Conservation (phyloP, 2,329 filamentous ascomycete species). For the Phialophora expanda region DNA sequence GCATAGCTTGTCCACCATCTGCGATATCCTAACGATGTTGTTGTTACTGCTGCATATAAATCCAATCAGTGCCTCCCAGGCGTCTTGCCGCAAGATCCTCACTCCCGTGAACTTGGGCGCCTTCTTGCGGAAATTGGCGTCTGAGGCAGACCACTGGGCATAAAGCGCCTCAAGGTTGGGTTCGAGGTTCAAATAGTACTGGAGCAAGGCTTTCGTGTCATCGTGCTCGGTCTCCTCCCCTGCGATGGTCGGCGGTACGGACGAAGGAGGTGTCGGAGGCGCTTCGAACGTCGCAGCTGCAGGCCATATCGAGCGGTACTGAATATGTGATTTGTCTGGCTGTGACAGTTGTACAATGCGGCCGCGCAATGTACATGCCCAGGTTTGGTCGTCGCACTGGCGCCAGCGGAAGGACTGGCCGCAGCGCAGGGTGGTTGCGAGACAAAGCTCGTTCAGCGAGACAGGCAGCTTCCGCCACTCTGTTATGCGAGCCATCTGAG, state of each 20-base stretch:
- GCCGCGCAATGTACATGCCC: constrained; percentile 86
- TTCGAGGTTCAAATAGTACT: constrained; percentile 84
- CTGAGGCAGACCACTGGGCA: constrained; percentile 80
- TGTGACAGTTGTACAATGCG: constrained; percentile 85
- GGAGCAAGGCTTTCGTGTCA: constrained; percentile 72
- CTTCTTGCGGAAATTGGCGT: constrained; percentile 86
- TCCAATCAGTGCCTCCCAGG: constrained; percentile 90
- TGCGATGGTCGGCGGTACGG: constrained; percentile 45
- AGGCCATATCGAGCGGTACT: constrained; percentile 74
- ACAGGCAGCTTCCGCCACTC: constrained; percentile 90
- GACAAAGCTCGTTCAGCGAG: constrained; percentile 81
- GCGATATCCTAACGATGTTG: constrained; percentile 91
- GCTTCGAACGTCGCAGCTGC: constrained; percentile 37
- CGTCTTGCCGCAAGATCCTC: constrained; percentile 89
- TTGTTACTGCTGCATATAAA: constrained; percentile 99
- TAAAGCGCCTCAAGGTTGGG: constrained; percentile 80
- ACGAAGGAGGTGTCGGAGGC: constrained; percentile 48
- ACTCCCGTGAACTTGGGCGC: constrained; percentile 88
- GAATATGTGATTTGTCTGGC: constrained; percentile 70
- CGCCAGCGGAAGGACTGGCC: constrained; percentile 96
- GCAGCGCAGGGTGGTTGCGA: constrained; percentile 91
- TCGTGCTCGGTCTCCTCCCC: constrained; percentile 47
- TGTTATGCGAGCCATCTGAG: constrained; percentile 54
- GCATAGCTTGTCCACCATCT: constrained; percentile 95
- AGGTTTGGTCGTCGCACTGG: constrained; percentile 77